Conservation (phyloP, 2,329 filamentous ascomycete species). For the Colletotrichum orbiculare region DNA sequence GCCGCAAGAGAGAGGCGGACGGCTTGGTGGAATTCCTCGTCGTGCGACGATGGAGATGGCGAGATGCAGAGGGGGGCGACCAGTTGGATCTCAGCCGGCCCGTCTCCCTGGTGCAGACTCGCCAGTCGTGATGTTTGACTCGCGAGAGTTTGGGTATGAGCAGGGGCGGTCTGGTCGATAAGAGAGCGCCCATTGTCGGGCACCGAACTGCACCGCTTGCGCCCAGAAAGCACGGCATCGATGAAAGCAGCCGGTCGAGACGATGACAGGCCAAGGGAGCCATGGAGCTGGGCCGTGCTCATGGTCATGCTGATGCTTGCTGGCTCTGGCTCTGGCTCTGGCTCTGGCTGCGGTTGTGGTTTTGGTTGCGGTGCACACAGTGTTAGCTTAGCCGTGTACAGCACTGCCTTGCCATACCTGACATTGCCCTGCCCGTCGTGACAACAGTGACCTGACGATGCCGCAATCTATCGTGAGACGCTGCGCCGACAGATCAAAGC, state of each 20-base stretch:
- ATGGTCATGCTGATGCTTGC: not conserved
- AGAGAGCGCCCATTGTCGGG: not conserved
- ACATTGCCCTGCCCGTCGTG: too few relatives aligned
- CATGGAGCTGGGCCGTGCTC: slow-evolving; percentile 4
- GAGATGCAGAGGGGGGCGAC: slow-evolving; percentile 21
- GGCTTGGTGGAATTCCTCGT: slow-evolving; percentile 28
- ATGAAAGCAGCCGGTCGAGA: not conserved
- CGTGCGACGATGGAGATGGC: slow-evolving; percentile 32
- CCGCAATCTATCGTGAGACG: not conserved
- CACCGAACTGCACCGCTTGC: not conserved
- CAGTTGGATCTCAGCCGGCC: slow-evolving; percentile 29
- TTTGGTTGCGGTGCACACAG: too few relatives aligned
- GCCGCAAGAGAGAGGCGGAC: slow-evolving; percentile 12
- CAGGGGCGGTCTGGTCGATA: not conserved
- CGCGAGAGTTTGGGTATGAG: slow-evolving; percentile 5
- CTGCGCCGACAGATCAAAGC: too few relatives aligned
- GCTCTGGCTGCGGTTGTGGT: too few relatives aligned
- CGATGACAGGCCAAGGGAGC: slow-evolving; percentile 9
- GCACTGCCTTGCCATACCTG: too few relatives aligned
- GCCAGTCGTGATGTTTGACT: slow-evolving; percentile 13
- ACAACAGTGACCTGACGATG: slow-evolving; percentile 1
- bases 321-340: too few relatives aligned
- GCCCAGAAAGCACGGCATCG: slow-evolving; percentile 9
- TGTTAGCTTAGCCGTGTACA: too few relatives aligned
- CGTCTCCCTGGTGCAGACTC: slow-evolving; percentile 20